Percentiles rank a stretch among this genome's conserved stretches.
phyloP scores from a whole-genome alignment of 2,329 filamentous ascomycete species.

The Lomentospora prolificans region DNA sequence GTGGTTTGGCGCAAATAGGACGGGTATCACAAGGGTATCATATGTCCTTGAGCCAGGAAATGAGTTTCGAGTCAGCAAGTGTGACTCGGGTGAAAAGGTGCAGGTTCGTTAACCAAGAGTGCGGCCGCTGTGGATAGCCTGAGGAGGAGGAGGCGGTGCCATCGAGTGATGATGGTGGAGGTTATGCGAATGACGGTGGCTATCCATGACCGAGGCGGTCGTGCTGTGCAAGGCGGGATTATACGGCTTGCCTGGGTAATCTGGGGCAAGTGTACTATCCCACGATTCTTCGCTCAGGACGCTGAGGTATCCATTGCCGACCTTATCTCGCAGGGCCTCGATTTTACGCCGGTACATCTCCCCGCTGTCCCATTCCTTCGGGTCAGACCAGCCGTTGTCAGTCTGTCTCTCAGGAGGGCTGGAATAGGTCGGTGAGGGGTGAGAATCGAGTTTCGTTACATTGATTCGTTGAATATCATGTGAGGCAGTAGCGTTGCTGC shows the following conservation, averaged over 20 bases:
- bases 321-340: conserved; percentile 72
- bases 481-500: background rate
- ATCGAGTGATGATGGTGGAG: conserved; percentile 4
- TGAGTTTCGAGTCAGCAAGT: background rate
- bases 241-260: conserved; percentile 17
- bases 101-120: conserved; percentile 32
- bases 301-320: conserved; percentile 80
- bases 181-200: background rate
- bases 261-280: conserved; percentile 32
- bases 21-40: conserved; percentile 21
- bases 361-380: conserved; percentile 56
- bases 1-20: conserved; percentile 4
- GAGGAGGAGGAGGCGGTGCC: conserved; percentile 19
- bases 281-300: conserved; percentile 71
- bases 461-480: conserved; percentile 25
- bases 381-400: conserved; percentile 21
- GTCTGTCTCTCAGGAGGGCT: background rate
- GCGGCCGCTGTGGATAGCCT: conserved; percentile 43
- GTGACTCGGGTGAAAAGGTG: background rate
- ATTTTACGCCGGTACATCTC: conserved; percentile 83
- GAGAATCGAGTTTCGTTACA: conserved; percentile 24
- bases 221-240: background rate
- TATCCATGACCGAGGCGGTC: conserved; percentile 3
- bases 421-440: conserved; percentile 21
- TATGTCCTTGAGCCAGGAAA: conserved; percentile 7